Base-by-base conservation (phyloP, 352 stramenopile species). In the Globisporangium megalacanthum region DNA sequence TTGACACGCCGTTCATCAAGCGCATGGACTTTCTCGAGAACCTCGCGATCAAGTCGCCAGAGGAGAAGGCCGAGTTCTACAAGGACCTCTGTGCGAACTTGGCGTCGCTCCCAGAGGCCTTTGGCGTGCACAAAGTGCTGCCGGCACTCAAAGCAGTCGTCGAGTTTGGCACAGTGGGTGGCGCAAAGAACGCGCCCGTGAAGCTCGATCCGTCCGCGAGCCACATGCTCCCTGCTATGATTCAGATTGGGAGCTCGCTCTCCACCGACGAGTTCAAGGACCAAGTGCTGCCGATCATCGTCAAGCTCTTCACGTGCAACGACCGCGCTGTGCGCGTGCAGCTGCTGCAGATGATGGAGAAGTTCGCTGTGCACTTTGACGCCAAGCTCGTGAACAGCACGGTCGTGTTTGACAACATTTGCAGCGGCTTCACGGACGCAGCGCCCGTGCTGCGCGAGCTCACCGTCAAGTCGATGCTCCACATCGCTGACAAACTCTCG, bases 41-140 rank as follows among this genome's bases (percentile, higher is more conserved):
- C 67, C 73, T 98, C 31, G 75, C 86, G 6, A 75, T 98, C 41
- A 98, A 98, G 70, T 92, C 88, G 0, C 78, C 92, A 0, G 92
- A 98, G 50, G 89, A 98, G 63, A 97, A 98, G 59, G 87, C 96
- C 39, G 77, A 79, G 35, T 98, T 98, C 62, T 97, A 97, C 76
- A 96, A 98, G 74, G 92, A 95, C 49, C 72, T 98, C 19, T 72
- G 78, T 35, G 72, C 77, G n/a, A 79, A 88, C 47, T 35, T 94
- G 33, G 58, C 75, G 14, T 75, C 76, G 14, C 56, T 96, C 45
- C 88, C 88, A 8, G 69, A 72, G 36, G 72, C 68, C 10, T 92
- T 90, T 68, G 83, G 79, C n/a, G 68, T 94, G 31, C 70, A 92
- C 75, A 96, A 96, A 62, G 87, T 96, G 37, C 60, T 96, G 7